These are phyloP conservation scores for Guyanaporus albipodus DNA, from an alignment of 768 basidiomycete genomes.

Conservation along the genomic window DNA sequence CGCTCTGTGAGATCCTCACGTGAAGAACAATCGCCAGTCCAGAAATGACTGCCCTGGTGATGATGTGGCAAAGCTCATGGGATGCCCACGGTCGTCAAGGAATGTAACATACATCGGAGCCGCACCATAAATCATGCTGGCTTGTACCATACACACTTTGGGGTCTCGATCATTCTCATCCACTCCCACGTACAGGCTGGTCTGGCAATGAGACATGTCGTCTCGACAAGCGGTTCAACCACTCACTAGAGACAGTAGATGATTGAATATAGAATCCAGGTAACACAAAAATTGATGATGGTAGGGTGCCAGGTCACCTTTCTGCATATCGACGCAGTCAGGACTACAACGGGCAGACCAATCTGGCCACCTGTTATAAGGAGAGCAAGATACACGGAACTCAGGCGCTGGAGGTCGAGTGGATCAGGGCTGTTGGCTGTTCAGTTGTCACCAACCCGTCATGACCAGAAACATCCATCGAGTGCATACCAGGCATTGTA, in stretches of 20 bases:
- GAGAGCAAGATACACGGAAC: conserved; percentile 41
- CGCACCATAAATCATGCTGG: conserved; percentile 49
- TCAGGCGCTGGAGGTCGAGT: conserved; percentile 29
- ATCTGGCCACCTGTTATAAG: conserved; percentile 52
- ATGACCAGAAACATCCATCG: background rate
- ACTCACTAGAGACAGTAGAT: conserved; percentile 50
- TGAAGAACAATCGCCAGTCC: conserved; percentile 41
- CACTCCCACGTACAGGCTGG: conserved; percentile 34
- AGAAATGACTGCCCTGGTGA: conserved; percentile 38
- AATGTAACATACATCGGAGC: conserved; percentile 45
- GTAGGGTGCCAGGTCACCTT: conserved; percentile 45
- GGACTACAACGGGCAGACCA: conserved; percentile 45
- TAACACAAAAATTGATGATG: conserved; percentile 54
- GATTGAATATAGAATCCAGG: conserved; percentile 54
- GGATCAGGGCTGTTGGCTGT: conserved; percentile 6
- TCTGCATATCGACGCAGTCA: conserved; percentile 42
- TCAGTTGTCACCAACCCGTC: background rate
- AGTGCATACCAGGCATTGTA: conserved; percentile 17
- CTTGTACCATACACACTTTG: conserved; percentile 47
- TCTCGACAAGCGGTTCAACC: background rate
- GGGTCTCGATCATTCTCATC: conserved; percentile 21
- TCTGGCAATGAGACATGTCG: conserved; percentile 7
- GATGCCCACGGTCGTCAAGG: conserved; percentile 1
- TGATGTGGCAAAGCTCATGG: conserved; percentile 1
- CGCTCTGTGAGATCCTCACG: conserved; percentile 20